Evolutionary conservation across 75 land plant species (phyloP), one percentile per base, ranked within the genome.

Genomic region (Pinus tabuliformis): DNA sequence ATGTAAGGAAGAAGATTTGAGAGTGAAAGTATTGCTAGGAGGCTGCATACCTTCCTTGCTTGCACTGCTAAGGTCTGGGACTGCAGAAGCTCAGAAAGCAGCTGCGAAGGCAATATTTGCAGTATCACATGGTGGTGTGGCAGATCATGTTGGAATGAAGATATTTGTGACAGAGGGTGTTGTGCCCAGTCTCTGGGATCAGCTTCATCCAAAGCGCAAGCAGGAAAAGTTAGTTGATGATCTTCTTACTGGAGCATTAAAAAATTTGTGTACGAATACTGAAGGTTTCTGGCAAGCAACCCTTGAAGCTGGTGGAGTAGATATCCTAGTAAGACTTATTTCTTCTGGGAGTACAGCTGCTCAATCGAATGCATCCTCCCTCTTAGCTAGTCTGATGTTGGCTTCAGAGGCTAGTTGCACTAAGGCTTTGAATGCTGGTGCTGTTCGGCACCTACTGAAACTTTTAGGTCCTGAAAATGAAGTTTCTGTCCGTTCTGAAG

Each of bases 141-240:
- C 86, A 76, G 98, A 95, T 82, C 94, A 93, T 81, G 90, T 96
- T 49, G 99, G 99, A 26, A 74, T 89, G 71, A 89, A 88, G 72
- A 96, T 96, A 62, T 96, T 96, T 76, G 81, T 91, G 26, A 96
- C 99, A 13, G 99, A 96, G 83, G 99, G 97, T 33, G 99, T 96
- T 4, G 92, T 96, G 18, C 99, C 94, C 11, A 81, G 84, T 11
- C 81, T 96, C 15, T 96, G 99, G 99, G 86, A 93, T 8, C 92
- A 91, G 77, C 92, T 96, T 16, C 82, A 81, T 62, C 81, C 84
- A 14, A 68, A 65, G 76, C 68, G 78, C 22, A 89, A 85, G 63
- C 88, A 89, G 61, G 95, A 91, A 26, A 79, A 83, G 62, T 83
- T 89, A 58, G 94, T 93, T 2, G 83, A 89, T 58, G 97, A 89